phyloP scores from a whole-genome alignment of 106 monocot species.

The Dendrobium chrysotoxum region DNA sequence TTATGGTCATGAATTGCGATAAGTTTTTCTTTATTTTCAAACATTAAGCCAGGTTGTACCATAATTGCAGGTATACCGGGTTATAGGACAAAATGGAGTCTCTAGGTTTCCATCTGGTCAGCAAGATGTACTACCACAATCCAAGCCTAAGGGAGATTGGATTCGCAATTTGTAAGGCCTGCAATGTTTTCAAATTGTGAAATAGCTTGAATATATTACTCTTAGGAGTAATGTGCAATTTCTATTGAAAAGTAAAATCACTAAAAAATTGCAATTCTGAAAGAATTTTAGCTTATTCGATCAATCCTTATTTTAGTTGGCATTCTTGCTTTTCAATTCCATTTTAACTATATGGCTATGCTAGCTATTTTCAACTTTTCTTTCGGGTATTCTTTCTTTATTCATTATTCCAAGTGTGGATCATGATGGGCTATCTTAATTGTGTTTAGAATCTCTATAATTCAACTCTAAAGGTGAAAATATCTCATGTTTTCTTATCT shows the following conservation, averaged over 20 bases:
- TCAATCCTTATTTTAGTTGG: not conserved
- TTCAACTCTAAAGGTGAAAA: too few species aligned
- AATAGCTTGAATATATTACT: constrained; percentile 1
- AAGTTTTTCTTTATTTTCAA: not conserved
- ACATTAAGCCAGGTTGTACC: not conserved
- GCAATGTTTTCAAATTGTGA: not conserved
- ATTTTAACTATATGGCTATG: not conserved
- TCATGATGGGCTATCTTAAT: too few species aligned
- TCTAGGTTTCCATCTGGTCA: constrained; percentile 16
- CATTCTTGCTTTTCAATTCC: not conserved
- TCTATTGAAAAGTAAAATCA: not conserved
- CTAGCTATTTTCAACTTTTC: not conserved
- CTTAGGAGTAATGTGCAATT: not conserved
- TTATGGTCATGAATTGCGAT: not conserved
- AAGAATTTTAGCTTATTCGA: not conserved
- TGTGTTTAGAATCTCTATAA: too few species aligned
- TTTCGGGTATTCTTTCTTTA: too few species aligned
- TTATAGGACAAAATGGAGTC: constrained; percentile 8
- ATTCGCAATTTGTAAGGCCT: constrained; percentile 39
- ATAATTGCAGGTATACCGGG: constrained; percentile 18
- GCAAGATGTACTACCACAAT: constrained; percentile 11
- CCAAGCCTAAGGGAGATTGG: constrained; percentile 16
- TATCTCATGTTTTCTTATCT: too few species aligned
- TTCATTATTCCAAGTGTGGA: too few species aligned
- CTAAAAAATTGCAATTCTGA: not conserved